These are phyloP conservation scores for Globisporangium nodosum DNA, from an alignment of 352 stramenopile genomes.

Conservation along the genomic window DNA sequence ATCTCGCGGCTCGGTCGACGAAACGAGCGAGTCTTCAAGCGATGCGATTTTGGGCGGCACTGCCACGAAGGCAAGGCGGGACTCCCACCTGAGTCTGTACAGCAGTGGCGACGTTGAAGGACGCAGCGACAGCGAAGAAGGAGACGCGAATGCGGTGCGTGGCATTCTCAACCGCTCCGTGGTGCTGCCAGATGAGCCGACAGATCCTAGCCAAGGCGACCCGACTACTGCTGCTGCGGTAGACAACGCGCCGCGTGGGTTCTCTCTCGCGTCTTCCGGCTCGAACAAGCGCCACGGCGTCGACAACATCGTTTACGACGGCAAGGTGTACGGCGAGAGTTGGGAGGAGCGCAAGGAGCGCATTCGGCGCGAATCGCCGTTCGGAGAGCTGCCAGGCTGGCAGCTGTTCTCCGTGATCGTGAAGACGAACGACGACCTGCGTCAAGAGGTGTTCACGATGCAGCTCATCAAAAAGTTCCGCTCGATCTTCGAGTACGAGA, in stretches of 20 bases:
- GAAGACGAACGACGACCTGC: slow-evolving; percentile 97
- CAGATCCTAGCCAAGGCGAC: slow-evolving; percentile 2
- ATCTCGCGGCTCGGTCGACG: slow-evolving; percentile 26
- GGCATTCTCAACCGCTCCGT: slow-evolving; percentile 19
- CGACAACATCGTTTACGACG: slow-evolving; percentile 75
- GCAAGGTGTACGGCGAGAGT: slow-evolving; percentile 72
- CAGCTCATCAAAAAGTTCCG: slow-evolving; percentile 95
- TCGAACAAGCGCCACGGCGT: slow-evolving; percentile 24
- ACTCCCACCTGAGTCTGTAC: slow-evolving; percentile 22
- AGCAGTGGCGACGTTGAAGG: neutral
- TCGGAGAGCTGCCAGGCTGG: slow-evolving; percentile 80
- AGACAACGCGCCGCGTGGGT: slow-evolving; percentile 10
- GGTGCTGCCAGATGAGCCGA: slow-evolving; percentile 12
- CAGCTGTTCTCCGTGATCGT: slow-evolving; percentile 93
- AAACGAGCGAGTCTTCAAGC: slow-evolving; percentile 20
- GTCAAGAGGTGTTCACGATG: slow-evolving; percentile 97
- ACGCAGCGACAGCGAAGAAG: neutral
- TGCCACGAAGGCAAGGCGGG: neutral
- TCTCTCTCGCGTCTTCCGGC: slow-evolving; percentile 12
- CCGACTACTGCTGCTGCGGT: neutral
- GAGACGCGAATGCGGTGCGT: neutral
- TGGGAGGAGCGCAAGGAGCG: slow-evolving; percentile 58
- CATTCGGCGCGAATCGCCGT: slow-evolving; percentile 64
- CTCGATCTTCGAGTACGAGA: slow-evolving; percentile 92
- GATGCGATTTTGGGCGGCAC: slow-evolving; percentile 13